Base-by-base conservation (phyloP, 2,329 filamentous ascomycete genomes). In the Fusarium caatingaense region DNA sequence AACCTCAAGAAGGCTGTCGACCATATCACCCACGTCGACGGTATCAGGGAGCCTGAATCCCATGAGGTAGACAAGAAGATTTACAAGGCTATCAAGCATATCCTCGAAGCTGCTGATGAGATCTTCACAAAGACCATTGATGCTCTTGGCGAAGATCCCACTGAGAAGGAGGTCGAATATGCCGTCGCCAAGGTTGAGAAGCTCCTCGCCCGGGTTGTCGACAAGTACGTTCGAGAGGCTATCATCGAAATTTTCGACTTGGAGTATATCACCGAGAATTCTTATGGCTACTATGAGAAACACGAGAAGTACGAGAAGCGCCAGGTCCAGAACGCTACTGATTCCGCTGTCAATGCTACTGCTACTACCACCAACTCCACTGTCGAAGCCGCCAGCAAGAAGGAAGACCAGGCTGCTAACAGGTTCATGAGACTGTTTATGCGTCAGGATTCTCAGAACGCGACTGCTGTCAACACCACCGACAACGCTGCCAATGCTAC, bases 201-300 rank as follows among this genome's bases (percentile, higher is more conserved):
- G 46, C 21, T 50, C 23, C 62, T 69, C n/a, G 55, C 42, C 32
- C 27, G 59, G 37, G 12, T 49, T 18, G 56, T 69, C n/a, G 60
- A 68, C 32, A 45, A 58, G 47, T 15, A 25, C 16, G 18, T 69
- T n/a, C 57, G 66, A 40, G 40, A 62, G 50, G 56, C 66, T n/a
- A 28, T 69, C 37, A 40, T 61, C 27, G 23, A 44, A 20, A 61
- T 69, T 30, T 66, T 69, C 20, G 32, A 18, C 3, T 25, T 61
- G 44, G 55, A 60, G n/a, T 42, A 59, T 13, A 40, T 64, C 20
- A 41, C 40, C 10, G 58, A 60, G 20, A 23, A 61, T n/a, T 21
- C 37, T 13, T 48, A 56, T 25, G 28, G 28, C 27, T 40, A 49
- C 15, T 23, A 34, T 8, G 37, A 60, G 51, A 32, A 58, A 37